These are phyloP conservation scores for Globisporangium alternatum DNA, from an alignment of 352 stramenopile species.

Conservation along the genomic window DNA sequence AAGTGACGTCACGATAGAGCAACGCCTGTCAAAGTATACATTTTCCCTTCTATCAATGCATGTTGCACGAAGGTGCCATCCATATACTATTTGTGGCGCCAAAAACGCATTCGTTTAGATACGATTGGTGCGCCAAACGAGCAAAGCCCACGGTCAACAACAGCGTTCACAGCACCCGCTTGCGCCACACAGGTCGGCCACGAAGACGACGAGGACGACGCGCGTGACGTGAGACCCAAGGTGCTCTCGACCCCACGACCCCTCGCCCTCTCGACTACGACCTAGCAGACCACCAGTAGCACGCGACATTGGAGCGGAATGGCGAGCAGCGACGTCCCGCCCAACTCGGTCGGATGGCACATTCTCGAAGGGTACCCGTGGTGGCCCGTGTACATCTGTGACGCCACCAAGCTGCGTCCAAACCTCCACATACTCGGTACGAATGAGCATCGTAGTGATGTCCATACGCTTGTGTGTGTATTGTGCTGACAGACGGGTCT, in stretches of 20 bases:
- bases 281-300: neutral
- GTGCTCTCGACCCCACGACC: neutral
- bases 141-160: too few relatives aligned
- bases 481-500: neutral
- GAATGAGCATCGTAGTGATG: neutral
- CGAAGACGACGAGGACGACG: neutral
- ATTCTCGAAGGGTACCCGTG: constrained; percentile 84
- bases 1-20: too few relatives aligned
- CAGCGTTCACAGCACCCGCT: too few relatives aligned
- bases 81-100: neutral
- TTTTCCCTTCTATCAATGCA: too few relatives aligned
- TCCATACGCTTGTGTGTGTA: neutral
- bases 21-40: too few relatives aligned
- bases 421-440: constrained; percentile 63
- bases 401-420: constrained; percentile 68
- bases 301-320: neutral
- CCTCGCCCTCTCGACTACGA: neutral
- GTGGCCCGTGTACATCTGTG: constrained; percentile 86
- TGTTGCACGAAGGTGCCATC: too few relatives aligned
- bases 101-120: neutral
- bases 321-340: constrained; percentile 18
- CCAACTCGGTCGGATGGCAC: constrained; percentile 81
- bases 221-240: neutral
- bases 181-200: neutral
- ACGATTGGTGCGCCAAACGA: too few relatives aligned